These are phyloP conservation scores for Trichosporon faecale DNA, from an alignment of 1,284 basidiomycete genomes.

Conservation along the genomic window DNA sequence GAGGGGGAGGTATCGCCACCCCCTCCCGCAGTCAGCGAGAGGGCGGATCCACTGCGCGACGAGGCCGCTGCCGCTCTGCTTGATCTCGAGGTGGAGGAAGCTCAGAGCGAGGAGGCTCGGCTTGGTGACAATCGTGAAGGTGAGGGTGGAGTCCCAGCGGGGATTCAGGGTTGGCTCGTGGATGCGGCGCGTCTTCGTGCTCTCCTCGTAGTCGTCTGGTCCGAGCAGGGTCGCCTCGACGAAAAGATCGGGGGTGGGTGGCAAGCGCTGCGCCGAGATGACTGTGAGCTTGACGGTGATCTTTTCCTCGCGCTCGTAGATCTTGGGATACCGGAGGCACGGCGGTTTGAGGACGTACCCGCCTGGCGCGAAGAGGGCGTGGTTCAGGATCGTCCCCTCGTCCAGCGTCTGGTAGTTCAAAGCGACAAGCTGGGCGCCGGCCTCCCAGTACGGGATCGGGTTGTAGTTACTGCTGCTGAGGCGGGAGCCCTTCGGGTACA, in stretches of 20 bases:
- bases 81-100: constrained; percentile 75
- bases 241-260: constrained; percentile 64
- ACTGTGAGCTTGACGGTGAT: constrained; percentile 57
- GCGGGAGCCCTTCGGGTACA: constrained; percentile 83
- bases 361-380: constrained; percentile 84
- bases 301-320: constrained; percentile 61
- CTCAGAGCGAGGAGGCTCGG: constrained; percentile 72
- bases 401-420: constrained; percentile 98
- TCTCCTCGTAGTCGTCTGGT: constrained; percentile 11
- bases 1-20: constrained; percentile 81
- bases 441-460: constrained; percentile 85
- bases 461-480: constrained; percentile 84
- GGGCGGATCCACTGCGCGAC: constrained; percentile 64
- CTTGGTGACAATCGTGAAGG: constrained; percentile 68
- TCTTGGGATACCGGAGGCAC: constrained; percentile 63
- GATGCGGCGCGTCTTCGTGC: constrained; percentile 59
- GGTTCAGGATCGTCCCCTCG: constrained; percentile 64
- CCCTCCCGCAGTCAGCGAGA: constrained; percentile 49
- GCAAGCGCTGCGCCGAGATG: constrained; percentile 91
- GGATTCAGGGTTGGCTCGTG: constrained; percentile 88
- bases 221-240: constrained; percentile 37
- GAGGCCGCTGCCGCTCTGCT: constrained; percentile 61
- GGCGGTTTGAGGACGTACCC: constrained; percentile 91
- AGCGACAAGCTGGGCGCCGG: constrained; percentile 89
- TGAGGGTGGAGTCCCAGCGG: constrained; percentile 71